Evolutionary conservation across 805 yeast genomes (phyloP).

Genomic region (Sugiyamaella valdiviana): DNA sequence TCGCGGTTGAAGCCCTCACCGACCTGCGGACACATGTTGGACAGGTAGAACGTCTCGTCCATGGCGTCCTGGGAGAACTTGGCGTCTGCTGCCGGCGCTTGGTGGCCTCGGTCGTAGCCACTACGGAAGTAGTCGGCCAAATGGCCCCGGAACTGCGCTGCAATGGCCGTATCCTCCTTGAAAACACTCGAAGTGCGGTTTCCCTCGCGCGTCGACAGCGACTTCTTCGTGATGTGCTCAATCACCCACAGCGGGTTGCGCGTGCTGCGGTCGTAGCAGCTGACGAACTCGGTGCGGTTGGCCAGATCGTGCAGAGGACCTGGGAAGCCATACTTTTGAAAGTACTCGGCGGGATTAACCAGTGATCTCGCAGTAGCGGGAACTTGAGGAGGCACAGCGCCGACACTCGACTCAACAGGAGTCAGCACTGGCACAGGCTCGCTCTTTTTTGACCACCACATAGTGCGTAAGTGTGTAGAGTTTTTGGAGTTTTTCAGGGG

Average conservation of each 20-base stretch:
- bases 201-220: conserved; percentile 42
- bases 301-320: conserved; percentile 88
- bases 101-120: conserved; percentile 96
- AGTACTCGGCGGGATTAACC: conserved; percentile 73
- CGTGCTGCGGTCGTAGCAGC: conserved; percentile 78
- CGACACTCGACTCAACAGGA: too few relatives aligned
- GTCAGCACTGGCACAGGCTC: neutral
- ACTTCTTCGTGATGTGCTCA: conserved; percentile 78
- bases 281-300: conserved; percentile 66
- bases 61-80: conserved; percentile 83
- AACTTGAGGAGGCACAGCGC: neutral
- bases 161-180: conserved; percentile 80
- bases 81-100: conserved; percentile 97
- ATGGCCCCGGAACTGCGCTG: conserved; percentile 65
- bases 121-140: conserved; percentile 85
- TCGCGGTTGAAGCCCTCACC: conserved; percentile 97
- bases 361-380: conserved; percentile 10
- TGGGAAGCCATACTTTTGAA: conserved; percentile 84
- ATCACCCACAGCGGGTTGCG: conserved; percentile 74
- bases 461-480: neutral
- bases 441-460: neutral
- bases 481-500: neutral
- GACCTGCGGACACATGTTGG: conserved; percentile 94
- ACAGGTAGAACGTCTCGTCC: conserved; percentile 87
- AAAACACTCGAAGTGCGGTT: conserved; percentile 79